These are phyloP conservation scores for Epicoccum sorghinum DNA, from an alignment of 2,329 filamentous ascomycete genomes.

Conservation along the genomic window DNA sequence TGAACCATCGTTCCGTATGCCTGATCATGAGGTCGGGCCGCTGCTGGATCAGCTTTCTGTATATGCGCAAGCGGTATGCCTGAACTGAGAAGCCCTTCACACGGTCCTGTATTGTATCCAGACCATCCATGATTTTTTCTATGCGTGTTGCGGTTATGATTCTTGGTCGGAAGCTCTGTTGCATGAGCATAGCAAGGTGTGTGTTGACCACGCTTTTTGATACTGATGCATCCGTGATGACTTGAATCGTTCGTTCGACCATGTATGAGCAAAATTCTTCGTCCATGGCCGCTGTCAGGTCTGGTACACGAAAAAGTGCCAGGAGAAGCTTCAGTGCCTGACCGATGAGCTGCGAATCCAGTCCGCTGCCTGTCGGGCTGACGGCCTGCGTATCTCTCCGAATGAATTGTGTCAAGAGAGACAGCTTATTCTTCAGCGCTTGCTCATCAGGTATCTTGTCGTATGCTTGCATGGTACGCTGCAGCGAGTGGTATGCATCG, in stretches of 20 bases:
- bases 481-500: constrained; percentile 85
- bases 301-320: constrained; percentile 75
- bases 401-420: constrained; percentile 79
- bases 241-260: constrained; percentile 78
- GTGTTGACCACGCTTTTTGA: constrained; percentile 81
- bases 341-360: constrained; percentile 73
- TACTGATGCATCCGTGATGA: constrained; percentile 69
- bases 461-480: constrained; percentile 77
- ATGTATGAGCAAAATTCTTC: constrained; percentile 82
- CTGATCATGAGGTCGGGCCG: constrained; percentile 71
- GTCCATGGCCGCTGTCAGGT: constrained; percentile 72
- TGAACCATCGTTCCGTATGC: constrained; percentile 76
- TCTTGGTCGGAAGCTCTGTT: constrained; percentile 77
- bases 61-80: constrained; percentile 77
- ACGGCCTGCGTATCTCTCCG: constrained; percentile 76
- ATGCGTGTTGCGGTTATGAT: constrained; percentile 76
- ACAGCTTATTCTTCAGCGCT: constrained; percentile 70
- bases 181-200: constrained; percentile 78
- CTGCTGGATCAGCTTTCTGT: constrained; percentile 77
- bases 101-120: constrained; percentile 75
- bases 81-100: constrained; percentile 82
- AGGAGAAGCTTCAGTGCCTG: constrained; percentile 80
- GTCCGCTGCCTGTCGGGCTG: constrained; percentile 58
- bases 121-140: constrained; percentile 70
- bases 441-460: constrained; percentile 70